phyloP scores from a whole-genome alignment of 1,139 yeast species.

The Kurtzmaniella quercitrusa region DNA sequence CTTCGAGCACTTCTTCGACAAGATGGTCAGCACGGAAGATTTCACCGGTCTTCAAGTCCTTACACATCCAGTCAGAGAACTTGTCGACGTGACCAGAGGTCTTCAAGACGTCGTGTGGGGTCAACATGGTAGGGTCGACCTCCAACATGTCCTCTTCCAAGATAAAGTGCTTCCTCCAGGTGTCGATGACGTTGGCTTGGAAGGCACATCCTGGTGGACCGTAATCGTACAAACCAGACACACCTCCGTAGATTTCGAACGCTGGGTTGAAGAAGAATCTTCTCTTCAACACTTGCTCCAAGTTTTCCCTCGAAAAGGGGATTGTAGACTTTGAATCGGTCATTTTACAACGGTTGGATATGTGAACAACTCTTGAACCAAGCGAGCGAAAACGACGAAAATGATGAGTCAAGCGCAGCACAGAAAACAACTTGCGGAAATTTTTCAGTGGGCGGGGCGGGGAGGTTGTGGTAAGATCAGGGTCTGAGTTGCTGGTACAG shows the following conservation, averaged over 20 bases:
- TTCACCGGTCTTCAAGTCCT: constrained; percentile 92
- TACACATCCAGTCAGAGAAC: constrained; percentile 99
- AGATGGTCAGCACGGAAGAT: constrained; percentile 98
- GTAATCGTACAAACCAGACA: constrained; percentile 94
- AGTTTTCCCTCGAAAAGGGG: constrained; percentile 73
- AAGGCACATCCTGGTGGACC: constrained; percentile 99
- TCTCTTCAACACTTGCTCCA: constrained; percentile 89
- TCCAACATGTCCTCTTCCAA: constrained; percentile 98
- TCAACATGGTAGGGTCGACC: constrained; percentile 95
- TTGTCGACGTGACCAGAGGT: constrained; percentile 99
- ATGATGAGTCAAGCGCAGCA: constrained; percentile 1
- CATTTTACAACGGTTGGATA: constrained; percentile 19
- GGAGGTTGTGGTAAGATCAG: neutral
- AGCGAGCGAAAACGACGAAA: neutral
- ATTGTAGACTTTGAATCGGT: constrained; percentile 23
- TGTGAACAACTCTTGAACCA: neutral
- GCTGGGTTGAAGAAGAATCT: constrained; percentile 97
- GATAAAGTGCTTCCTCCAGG: constrained; percentile 97
- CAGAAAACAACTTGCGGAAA: constrained; percentile 1
- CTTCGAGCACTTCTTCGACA: constrained; percentile 94
- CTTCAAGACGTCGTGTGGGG: constrained; percentile 95
- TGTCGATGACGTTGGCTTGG: constrained; percentile 90
- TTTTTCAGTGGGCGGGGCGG: neutral
- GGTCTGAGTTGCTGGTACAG: no score
- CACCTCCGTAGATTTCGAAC: constrained; percentile 97